These are phyloP conservation scores for Cryptosporidium parvum DNA, from an alignment of 169 alveolate genomes.

Conservation along the genomic window DNA sequence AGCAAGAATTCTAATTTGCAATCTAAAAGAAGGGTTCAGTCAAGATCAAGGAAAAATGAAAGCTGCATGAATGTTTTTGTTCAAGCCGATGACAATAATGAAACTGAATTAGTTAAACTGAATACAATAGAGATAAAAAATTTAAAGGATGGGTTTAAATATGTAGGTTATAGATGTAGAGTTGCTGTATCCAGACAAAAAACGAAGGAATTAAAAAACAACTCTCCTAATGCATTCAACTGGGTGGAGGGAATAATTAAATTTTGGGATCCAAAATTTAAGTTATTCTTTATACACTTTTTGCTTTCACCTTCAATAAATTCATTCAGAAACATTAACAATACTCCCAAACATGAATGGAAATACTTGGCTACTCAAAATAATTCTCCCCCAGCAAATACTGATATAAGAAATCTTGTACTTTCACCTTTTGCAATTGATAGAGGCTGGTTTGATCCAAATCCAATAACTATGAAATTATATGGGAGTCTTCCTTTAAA, in stretches of 20 bases:
- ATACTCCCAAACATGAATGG: conserved; percentile 28
- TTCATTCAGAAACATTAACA: not conserved
- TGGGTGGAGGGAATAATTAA: conserved; percentile 72
- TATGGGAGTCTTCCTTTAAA: conserved; percentile 31
- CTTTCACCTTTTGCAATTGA: conserved; percentile 74
- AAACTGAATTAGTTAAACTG: not conserved
- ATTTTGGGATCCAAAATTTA: conserved; percentile 73
- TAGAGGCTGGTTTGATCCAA: conserved; percentile 74
- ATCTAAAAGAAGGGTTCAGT: not conserved
- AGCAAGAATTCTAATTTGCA: not conserved
- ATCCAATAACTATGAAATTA: conserved; percentile 43
- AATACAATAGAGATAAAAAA: conserved; percentile 33
- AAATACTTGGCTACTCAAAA: conserved; percentile 44
- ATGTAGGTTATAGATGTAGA: conserved; percentile 59
- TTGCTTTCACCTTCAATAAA: conserved; percentile 28
- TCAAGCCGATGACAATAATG: conserved; percentile 5
- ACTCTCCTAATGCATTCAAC: conserved; percentile 34
- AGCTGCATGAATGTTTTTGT: conserved; percentile 35
- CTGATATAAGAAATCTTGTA: conserved; percentile 9
- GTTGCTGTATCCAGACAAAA: conserved; percentile 63
- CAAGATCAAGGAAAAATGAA: conserved; percentile 11
- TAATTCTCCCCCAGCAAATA: conserved; percentile 49
- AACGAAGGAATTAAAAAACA: not conserved
- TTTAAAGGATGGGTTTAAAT: conserved; percentile 62
- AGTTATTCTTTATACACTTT: conserved; percentile 56